Base-by-base conservation (phyloP, 2,329 filamentous ascomycete species). In the Diaporthe eres region DNA sequence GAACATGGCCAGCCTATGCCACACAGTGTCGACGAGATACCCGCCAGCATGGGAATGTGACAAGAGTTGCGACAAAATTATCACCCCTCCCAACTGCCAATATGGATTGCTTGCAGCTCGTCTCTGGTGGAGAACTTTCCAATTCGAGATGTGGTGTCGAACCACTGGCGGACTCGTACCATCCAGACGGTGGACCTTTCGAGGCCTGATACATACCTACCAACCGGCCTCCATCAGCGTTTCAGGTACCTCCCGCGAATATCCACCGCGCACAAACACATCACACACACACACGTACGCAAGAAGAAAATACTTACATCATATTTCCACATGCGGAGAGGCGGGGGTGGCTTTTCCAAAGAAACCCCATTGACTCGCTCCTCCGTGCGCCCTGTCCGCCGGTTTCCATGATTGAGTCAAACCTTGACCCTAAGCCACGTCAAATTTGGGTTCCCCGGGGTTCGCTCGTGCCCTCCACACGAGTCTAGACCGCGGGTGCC, bases 401-500 rank as follows among this genome's bases (percentile, higher is more conserved):
- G 22, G 10, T 53, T 34, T 5, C n/a, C 31, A 34, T 53, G 25
- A 68, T 53, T 28, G 65, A 53, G 65, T 53, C 65, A 68, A 53
- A 68, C 65, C 31, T 51, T 68, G 47, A 13, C 47, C 47, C 34
- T 34, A 39, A 6, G 47, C 65, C 65, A 53, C 22, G 34, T 28
- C 34, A 15, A 42, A 37, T 19, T 68, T 53, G n/a, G 47, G 65
- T 10, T 37, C 22, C 19, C 31, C 31, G 22, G 42, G 44, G 31
- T 17, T 44, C 63, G 63, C n/a, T 42, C 22, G 19, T 53, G 42
- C n/a, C 47, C 28, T 53, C 65, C 49, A 68, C 15, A n/a, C 47
- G 34, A 68, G 65, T 68, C 65, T 68, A 53, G 65, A 68, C 49
- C 65, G 65, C 44, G 31, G 65, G 15, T 28, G 65, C 47, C 65